Conservation (phyloP, 2,329 filamentous ascomycete species). For the Chaetothyriales sp. region DNA sequence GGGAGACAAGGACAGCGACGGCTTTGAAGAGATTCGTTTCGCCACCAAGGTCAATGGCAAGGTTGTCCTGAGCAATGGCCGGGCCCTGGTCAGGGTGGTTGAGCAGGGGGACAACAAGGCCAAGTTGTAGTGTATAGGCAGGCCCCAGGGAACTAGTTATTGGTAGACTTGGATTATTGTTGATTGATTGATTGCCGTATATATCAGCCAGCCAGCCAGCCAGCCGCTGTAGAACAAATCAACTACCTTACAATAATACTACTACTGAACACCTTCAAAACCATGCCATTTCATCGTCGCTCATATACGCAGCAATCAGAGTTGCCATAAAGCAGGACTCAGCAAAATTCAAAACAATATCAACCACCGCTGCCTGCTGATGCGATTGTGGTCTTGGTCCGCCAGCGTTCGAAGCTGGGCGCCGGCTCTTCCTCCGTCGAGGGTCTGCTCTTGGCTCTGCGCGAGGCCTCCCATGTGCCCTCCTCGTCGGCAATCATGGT, state of each 20-base stretch:
- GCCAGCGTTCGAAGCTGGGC: conserved; percentile 31
- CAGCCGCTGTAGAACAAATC: too few species aligned
- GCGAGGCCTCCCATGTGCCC: conserved; percentile 30
- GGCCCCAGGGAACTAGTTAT: too few species aligned
- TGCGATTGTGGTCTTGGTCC: conserved; percentile 23
- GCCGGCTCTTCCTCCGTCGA: conserved; percentile 9
- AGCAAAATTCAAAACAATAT: neutral
- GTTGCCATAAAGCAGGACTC: neutral
- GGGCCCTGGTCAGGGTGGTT: conserved; percentile 57
- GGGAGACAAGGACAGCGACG: conserved; percentile 44
- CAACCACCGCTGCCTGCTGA: conserved; percentile 17
- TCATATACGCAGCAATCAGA: too few species aligned
- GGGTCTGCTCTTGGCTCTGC: conserved; percentile 20
- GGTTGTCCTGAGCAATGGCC: conserved; percentile 73
- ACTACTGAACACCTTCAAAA: too few species aligned
- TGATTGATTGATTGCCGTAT: too few species aligned
- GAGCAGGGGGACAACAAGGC: neutral
- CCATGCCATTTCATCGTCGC: too few species aligned
- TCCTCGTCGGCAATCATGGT: conserved; percentile 37
- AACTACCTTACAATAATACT: too few species aligned
- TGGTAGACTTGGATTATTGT: too few species aligned
- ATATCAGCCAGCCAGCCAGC: too few species aligned
- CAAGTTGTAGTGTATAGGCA: neutral
- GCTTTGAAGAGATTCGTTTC: conserved; percentile 73
- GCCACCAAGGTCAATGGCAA: conserved; percentile 65